Evolutionary conservation across 2,329 filamentous ascomycete species (phyloP).

Genomic region (Pseudogymnoascus pannorum): DNA sequence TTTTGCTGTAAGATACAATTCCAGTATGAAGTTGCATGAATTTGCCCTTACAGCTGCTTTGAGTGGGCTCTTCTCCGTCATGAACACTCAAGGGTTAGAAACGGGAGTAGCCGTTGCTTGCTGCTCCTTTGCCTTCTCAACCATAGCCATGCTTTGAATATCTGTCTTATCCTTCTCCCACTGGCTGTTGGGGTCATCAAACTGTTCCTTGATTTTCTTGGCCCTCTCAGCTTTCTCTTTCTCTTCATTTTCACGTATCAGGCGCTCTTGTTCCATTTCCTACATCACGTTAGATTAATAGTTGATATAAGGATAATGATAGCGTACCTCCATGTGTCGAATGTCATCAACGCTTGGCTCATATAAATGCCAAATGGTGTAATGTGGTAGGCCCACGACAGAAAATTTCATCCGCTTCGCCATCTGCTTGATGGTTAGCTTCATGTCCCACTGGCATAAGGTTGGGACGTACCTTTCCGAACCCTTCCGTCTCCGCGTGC

Average conservation of each 20-base stretch:
- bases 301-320: not conserved
- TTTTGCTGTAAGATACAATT: not conserved
- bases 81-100: not conserved
- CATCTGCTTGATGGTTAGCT: slow-evolving; percentile 56
- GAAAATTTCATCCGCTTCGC: slow-evolving; percentile 93
- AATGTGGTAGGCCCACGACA: slow-evolving; percentile 91
- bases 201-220: slow-evolving; percentile 74
- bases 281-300: slow-evolving; percentile 30
- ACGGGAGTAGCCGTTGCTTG: slow-evolving; percentile 20
- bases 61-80: not conserved
- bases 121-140: slow-evolving; percentile 42
- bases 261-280: slow-evolving; percentile 88
- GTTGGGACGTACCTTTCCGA: slow-evolving; percentile 70
- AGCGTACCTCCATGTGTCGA: slow-evolving; percentile 77
- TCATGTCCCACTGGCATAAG: not conserved
- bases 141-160: slow-evolving; percentile 60
- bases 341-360: slow-evolving; percentile 98
- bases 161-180: slow-evolving; percentile 87
- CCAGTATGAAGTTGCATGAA: not conserved
- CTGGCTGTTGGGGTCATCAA: slow-evolving; percentile 66
- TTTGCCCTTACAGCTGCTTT: slow-evolving; percentile 10
- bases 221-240: slow-evolving; percentile 62
- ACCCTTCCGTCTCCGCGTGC: slow-evolving; percentile 96
- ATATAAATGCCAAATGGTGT: slow-evolving; percentile 99
- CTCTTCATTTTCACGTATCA: slow-evolving; percentile 74